Base-by-base conservation (phyloP, 2,329 filamentous ascomycete genomes). In the Sclerotinia trifoliorum region DNA sequence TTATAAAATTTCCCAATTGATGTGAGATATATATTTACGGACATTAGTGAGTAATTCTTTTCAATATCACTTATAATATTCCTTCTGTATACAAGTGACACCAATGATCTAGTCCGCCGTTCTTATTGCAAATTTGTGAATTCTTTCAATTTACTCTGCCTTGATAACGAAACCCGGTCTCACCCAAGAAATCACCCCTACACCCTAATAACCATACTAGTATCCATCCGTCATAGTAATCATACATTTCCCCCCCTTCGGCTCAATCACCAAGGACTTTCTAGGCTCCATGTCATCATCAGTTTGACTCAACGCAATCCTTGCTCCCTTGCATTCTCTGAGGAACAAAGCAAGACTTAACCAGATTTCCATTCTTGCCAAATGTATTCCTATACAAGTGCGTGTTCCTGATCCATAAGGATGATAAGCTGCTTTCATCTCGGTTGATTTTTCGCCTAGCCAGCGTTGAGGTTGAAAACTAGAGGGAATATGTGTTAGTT, bases 391-490 rank as follows among this genome's bases (percentile, higher is more conserved):
- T 2, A 61, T 0, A 24, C 65, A 61, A 3, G 42, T 60, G n/a
- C 55, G 65, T 44, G 46, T 11, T 17, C 65, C 65, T 3, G 55
- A 32, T 15, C 65, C 65, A n/a, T 60, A 66, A 1, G 65, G 2
- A 24, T 60, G n/a, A 11, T 44, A 13, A 17, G 46, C 65, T 0
- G 32, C 17, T 61, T 66, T 66, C 19, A 32, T 17, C 8, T 66
- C 32, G 15, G 52, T 19, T 19, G 54, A 10, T 52, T 42, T 44
- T 3, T n/a, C 5, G 3, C 11, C 13, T 21, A 61, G 15, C 44
- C 46, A 66, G 6, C 65, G 65, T 3, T 42, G 5, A 4, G 46
- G 64, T 11, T 29, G 6, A 7, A 66, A 66, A 1, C 65, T 66
- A n/a, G 10, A 4, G 26, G 1, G 17, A 8, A 32, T 1, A 32